Evolutionary conservation across 2,329 filamentous ascomycete species (phyloP), one percentile per base, ranked within the genome.

Genomic region (Grosmannia clavigera): DNA sequence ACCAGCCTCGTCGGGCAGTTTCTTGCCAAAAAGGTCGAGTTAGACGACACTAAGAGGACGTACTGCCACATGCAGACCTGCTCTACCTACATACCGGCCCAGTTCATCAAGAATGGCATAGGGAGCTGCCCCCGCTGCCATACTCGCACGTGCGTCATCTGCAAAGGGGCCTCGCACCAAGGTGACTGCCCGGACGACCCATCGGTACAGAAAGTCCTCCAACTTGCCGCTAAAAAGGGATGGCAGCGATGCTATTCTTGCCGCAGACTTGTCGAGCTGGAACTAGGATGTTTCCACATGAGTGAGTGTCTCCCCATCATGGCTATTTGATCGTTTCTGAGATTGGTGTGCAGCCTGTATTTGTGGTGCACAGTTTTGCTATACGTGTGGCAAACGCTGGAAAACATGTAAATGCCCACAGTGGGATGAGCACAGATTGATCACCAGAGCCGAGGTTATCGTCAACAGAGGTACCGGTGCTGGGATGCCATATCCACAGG

Each of bases 281-380:
- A 66, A 0, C n/a, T n/a, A n/a, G 81, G 82, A 1, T 84, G 82
- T 61, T 72, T 79, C 57, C 81, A 84, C 58, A 84, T 84, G 3
- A 80, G 81, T 84, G 64, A 66, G 78, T 76, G 3, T n/a, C n/a
- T n/a, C n/a, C n/a, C n/a, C n/a, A n/a, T n/a, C n/a, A n/a, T n/a
- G n/a, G n/a, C n/a, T n/a, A n/a, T n/a, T n/a, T n/a, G n/a, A n/a
- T n/a, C n/a, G n/a, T n/a, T n/a, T n/a, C n/a, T n/a, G n/a, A n/a
- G n/a, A n/a, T n/a, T n/a, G n/a, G 78, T 76, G 3, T 5, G n/a
- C 35, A 73, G 80, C 74, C 0, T 82, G 78, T 57, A 67, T 57
- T 1, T 83, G 80, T 57, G 65, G 71, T 0, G 65, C 69, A 0
- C 35, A 80, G n/a, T 82, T 81, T 64, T 81, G n/a, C n/a, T n/a